Evolutionary conservation across 257 asterid species (phyloP), one percentile per base, ranked within the genome.

Genomic region (Primulina tabacum): DNA sequence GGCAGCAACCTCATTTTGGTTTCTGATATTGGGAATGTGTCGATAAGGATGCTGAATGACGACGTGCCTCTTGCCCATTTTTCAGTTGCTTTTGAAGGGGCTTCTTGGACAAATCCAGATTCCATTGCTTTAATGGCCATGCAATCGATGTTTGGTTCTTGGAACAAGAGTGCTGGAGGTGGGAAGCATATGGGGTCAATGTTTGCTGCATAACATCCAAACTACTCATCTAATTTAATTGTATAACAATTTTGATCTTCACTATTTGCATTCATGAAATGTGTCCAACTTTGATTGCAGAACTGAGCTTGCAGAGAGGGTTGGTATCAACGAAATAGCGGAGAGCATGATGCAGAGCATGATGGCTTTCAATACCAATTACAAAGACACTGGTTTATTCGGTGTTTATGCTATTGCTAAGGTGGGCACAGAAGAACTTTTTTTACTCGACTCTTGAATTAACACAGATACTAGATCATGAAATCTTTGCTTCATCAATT

Each of bases 171-270:
- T 82, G 84, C 86, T 12, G 85, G 88, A 75, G 91, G 96, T 2
- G 97, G 95, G 70, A 87, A 87, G 82, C 92, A 91, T 82, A 85
- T 84, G 92, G 96, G 96, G 97, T 91, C 74, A 70, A 89, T 81
- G 68, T 43, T 62, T 55, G 30, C 65, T 29, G 1, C 72, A 37
- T 37, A 21, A 11, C n/a, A 50, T 24, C 59, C 16, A 6, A 35
- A 21, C 30, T 9, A 53, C 33, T 30, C 5, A 65, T 53, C 43
- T 47, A 20, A 35, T 43, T 50, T 55, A 4, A 47, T 32, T 33
- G 26, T 18, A 40, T 38, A 26, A 5, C 55, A 52, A 20, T 64
- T 64, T 58, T 59, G 34, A 24, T 30, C 28, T 32, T 70, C 65
- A 58, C 50, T 58, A 43, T n/a, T 32, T 20, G 34, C 29, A 9